phyloP scores from a whole-genome alignment of 1,284 basidiomycete species.

The Gastroboletus turbinatus region DNA sequence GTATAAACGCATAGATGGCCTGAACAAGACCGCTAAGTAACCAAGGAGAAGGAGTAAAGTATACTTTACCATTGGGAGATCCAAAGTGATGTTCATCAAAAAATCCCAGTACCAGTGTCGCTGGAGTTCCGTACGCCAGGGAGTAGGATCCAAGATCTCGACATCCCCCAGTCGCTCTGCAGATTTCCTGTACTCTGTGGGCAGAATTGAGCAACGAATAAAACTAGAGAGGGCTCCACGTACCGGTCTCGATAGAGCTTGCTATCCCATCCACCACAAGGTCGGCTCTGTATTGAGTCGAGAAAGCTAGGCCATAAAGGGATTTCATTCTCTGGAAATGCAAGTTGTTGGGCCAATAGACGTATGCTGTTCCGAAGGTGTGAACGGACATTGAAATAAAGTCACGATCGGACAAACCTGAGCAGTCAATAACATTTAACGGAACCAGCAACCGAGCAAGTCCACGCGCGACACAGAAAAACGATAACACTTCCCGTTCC shows the following conservation, averaged over 20 bases:
- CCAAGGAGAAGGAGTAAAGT: neutral
- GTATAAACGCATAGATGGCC: slow-evolving; percentile 21
- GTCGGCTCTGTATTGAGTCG: slow-evolving; percentile 34
- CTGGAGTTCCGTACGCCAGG: slow-evolving; percentile 29
- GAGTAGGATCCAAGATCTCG: slow-evolving; percentile 28
- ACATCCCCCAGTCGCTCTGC: slow-evolving; percentile 33
- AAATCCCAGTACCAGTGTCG: slow-evolving; percentile 40
- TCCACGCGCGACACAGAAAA: slow-evolving; percentile 29
- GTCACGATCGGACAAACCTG: slow-evolving; percentile 26
- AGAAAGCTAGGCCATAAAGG: slow-evolving; percentile 40
- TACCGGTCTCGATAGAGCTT: slow-evolving; percentile 34
- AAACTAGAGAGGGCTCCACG: neutral
- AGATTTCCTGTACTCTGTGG: slow-evolving; percentile 37
- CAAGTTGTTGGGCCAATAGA: slow-evolving; percentile 41
- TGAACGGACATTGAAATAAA: neutral
- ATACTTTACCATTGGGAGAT: slow-evolving; percentile 22
- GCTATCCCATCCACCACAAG: slow-evolving; percentile 39
- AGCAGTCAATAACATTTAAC: slow-evolving; percentile 32
- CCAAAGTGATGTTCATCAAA: slow-evolving; percentile 19
- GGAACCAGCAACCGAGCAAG: slow-evolving; percentile 34
- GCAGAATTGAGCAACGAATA: neutral
- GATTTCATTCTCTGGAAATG: slow-evolving; percentile 38
- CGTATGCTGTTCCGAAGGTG: slow-evolving; percentile 33
- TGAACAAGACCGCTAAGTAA: slow-evolving; percentile 1
- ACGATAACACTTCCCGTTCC: slow-evolving; percentile 30